phyloP scores from a whole-genome alignment of 106 monocot genomes.

The Phalaenopsis aphrodite region DNA sequence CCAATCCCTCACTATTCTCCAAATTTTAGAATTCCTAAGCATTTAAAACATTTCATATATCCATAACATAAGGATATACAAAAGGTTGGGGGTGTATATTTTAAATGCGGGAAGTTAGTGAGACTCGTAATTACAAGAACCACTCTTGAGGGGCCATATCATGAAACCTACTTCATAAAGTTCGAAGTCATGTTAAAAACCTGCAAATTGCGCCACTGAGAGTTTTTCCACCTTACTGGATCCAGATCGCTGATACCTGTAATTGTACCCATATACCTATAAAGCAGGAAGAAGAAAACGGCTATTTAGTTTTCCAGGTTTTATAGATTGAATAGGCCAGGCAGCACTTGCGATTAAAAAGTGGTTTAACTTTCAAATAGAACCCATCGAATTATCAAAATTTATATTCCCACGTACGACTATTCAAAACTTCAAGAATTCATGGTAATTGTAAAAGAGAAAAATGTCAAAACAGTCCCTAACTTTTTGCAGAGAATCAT shows the following conservation, averaged over 20 bases:
- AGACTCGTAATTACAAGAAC: background rate
- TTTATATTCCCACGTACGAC: too few species aligned
- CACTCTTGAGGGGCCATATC: background rate
- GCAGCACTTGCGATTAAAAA: background rate
- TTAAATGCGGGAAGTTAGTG: background rate
- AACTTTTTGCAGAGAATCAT: too few species aligned
- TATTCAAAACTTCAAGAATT: background rate
- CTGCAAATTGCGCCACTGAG: constrained; percentile 93
- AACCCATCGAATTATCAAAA: too few species aligned
- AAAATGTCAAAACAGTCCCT: too few species aligned
- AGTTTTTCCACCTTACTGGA: constrained; percentile 91
- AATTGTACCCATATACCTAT: constrained; percentile 96
- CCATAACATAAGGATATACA: background rate
- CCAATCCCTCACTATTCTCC: background rate
- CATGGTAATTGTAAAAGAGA: background rate
- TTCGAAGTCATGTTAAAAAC: constrained; percentile 21
- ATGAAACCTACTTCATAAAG: background rate
- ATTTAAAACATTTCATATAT: background rate
- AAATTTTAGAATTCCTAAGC: background rate
- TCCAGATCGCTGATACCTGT: constrained; percentile 90
- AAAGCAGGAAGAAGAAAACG: constrained; percentile 2
- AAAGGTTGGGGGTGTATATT: background rate
- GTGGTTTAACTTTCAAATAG: background rate
- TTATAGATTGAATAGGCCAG: background rate
- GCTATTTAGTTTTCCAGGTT: background rate